Percentiles rank a stretch among this genome's conserved stretches.
phyloP scores from a whole-genome alignment of 2,329 filamentous ascomycete genomes.

The Macroventuria anomochaeta region DNA sequence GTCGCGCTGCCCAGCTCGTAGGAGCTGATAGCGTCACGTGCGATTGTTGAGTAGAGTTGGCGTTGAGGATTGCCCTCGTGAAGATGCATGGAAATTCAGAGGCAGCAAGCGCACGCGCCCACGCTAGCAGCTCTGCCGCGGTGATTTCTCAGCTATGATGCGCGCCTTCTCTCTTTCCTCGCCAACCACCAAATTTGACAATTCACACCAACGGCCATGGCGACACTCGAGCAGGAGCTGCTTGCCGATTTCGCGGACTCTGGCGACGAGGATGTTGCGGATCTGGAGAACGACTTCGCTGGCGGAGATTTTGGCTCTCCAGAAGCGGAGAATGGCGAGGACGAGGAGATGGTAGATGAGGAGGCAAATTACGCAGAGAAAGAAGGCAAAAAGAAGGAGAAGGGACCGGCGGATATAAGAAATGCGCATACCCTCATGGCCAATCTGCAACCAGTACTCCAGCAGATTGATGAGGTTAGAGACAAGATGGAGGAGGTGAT shows the following conservation, averaged over 20 bases:
- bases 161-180: conserved; percentile 10
- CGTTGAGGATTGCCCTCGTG: background rate
- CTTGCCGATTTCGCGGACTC: conserved; percentile 90
- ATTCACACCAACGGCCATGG: conserved; percentile 59
- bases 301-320: conserved; percentile 37
- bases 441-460: conserved; percentile 77
- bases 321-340: conserved; percentile 61
- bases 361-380: conserved; percentile 63
- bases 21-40: conserved; percentile 4
- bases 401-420: conserved; percentile 73
- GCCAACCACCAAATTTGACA: conserved; percentile 3
- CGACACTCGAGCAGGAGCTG: conserved; percentile 89
- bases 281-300: conserved; percentile 47
- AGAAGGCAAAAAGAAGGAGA: conserved; percentile 69
- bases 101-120: conserved; percentile 15
- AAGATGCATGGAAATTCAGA: conserved; percentile 12
- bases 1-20: conserved; percentile 7
- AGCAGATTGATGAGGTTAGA: conserved; percentile 60
- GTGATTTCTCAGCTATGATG: conserved; percentile 19
- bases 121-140: conserved; percentile 18
- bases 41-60: background rate
- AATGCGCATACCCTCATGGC: conserved; percentile 83
- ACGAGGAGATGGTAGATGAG: conserved; percentile 66
- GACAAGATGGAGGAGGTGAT: conserved; percentile 74
- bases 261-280: conserved; percentile 62